A percentile compares a stretch with the other conserved stretches of the same genome.
Evolutionary conservation across 257 asterid genomes (phyloP).

Genomic region (Hygrophila difformis): DNA sequence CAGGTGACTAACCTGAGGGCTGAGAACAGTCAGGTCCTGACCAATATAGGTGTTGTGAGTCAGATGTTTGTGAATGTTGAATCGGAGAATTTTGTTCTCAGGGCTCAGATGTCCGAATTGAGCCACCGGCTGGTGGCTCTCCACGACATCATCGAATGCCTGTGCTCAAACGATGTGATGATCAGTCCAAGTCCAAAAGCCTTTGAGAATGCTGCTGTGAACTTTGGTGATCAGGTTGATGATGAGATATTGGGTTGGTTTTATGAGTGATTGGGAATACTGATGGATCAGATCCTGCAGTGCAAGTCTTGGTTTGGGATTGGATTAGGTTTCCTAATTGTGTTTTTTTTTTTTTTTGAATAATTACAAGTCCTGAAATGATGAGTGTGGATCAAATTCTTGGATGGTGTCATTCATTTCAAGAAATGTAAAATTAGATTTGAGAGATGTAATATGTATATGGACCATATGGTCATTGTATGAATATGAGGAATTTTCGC

Average conservation of each 20-base stretch:
- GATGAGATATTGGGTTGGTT: conserved; percentile 16
- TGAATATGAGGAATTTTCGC: too few relatives aligned
- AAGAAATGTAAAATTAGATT: too few relatives aligned
- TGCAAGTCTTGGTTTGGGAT: too few relatives aligned
- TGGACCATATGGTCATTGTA: too few relatives aligned
- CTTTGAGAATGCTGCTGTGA: conserved; percentile 6
- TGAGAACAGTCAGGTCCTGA: conserved; percentile 24
- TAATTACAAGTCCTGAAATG: too few relatives aligned
- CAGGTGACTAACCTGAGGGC: conserved; percentile 26
- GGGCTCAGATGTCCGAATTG: conserved; percentile 29
- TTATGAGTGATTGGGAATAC: too few relatives aligned
- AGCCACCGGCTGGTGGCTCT: conserved; percentile 40
- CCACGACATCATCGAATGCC: conserved; percentile 31
- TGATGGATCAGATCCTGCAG: too few relatives aligned
- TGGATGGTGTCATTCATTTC: too few relatives aligned
- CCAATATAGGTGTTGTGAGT: conserved; percentile 16
- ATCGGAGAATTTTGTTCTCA: conserved; percentile 25
- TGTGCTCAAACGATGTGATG: conserved; percentile 10
- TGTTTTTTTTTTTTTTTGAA: too few relatives aligned
- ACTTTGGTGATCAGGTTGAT: conserved; percentile 3
- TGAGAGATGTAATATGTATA: too few relatives aligned
- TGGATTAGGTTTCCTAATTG: too few relatives aligned
- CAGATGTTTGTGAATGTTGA: conserved; percentile 22
- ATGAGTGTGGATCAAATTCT: too few relatives aligned
- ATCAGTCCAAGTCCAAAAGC: neutral